phyloP scores from a whole-genome alignment of 129 eudicot genomes.

The Oenanthe sinensis region DNA sequence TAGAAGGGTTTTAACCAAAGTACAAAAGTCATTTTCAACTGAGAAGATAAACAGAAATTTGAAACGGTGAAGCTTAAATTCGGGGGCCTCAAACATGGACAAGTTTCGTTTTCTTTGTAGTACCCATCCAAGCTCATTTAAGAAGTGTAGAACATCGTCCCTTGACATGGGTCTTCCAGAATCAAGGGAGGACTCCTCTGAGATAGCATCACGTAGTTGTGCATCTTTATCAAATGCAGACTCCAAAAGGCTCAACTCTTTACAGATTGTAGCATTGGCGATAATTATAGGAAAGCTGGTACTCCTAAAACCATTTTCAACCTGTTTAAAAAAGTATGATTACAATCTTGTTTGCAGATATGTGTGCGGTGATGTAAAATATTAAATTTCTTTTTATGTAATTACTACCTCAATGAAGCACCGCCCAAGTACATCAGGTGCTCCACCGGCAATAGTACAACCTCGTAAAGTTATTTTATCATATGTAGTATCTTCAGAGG shows the following conservation, averaged over 20 bases:
- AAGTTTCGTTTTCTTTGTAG: slow-evolving; percentile 52
- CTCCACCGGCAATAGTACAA: slow-evolving; percentile 36
- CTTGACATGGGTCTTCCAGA: slow-evolving; percentile 21
- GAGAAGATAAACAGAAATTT: slow-evolving; percentile 65
- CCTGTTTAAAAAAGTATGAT: slow-evolving; percentile 31
- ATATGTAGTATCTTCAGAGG: slow-evolving; percentile 27
- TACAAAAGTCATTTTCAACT: slow-evolving; percentile 59
- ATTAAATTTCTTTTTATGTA: background rate
- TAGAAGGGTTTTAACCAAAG: slow-evolving; percentile 59
- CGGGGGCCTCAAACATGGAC: slow-evolving; percentile 30
- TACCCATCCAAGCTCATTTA: slow-evolving; percentile 90
- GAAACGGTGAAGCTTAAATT: slow-evolving; percentile 47
- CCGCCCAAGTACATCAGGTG: slow-evolving; percentile 51
- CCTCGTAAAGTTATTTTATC: slow-evolving; percentile 51
- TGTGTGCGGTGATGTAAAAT: background rate
- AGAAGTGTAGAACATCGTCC: slow-evolving; percentile 59
- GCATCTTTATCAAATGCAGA: slow-evolving; percentile 37
- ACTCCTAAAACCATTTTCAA: slow-evolving; percentile 69
- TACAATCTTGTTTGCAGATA: background rate
- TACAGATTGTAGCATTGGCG: slow-evolving; percentile 64
- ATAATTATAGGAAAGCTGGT: slow-evolving; percentile 74
- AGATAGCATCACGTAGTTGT: slow-evolving; percentile 8
- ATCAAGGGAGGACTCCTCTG: slow-evolving; percentile 15
- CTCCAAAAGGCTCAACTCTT: slow-evolving; percentile 67
- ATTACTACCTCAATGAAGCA: slow-evolving; percentile 79